These are phyloP conservation scores for Penicillium soppii DNA, from an alignment of 495 filamentous ascomycete genomes.

Conservation along the genomic window DNA sequence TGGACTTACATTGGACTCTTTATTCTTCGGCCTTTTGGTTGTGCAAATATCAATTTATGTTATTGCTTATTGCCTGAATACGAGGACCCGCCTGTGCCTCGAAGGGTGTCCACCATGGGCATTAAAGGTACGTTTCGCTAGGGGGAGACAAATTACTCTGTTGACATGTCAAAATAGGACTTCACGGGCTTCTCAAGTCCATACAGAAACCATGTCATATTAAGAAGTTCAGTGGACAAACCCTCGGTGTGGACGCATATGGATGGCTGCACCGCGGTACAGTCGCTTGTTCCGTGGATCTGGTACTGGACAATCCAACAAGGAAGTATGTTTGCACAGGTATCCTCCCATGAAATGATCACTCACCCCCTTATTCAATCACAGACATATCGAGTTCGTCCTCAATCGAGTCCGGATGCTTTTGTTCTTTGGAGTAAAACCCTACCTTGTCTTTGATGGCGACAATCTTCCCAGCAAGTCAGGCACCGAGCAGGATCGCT, in stretches of 20 bases:
- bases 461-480: slow-evolving; percentile 94
- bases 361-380: slow-evolving; percentile 9
- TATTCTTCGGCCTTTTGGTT: slow-evolving; percentile 4
- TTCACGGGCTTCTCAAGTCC: slow-evolving; percentile 90
- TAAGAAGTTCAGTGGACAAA: slow-evolving; percentile 84
- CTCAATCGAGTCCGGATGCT: slow-evolving; percentile 92
- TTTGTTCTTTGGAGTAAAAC: slow-evolving; percentile 84
- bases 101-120: slow-evolving; percentile 56
- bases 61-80: slow-evolving; percentile 19
- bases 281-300: slow-evolving; percentile 84
- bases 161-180: slow-evolving; percentile 51
- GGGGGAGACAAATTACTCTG: neutral
- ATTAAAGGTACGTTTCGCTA: slow-evolving; percentile 58
- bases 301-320: slow-evolving; percentile 85
- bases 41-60: slow-evolving; percentile 16
- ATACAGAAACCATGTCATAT: slow-evolving; percentile 87
- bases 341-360: neutral
- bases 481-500: slow-evolving; percentile 76
- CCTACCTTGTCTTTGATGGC: slow-evolving; percentile 94
- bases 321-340: slow-evolving; percentile 60
- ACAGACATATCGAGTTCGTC: slow-evolving; percentile 86
- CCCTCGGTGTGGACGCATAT: slow-evolving; percentile 92
- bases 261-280: slow-evolving; percentile 97
- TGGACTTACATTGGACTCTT: slow-evolving; percentile 1
- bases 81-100: slow-evolving; percentile 33